Base-by-base conservation (phyloP, 352 stramenopile genomes). In the Phytophthora melonis region DNA sequence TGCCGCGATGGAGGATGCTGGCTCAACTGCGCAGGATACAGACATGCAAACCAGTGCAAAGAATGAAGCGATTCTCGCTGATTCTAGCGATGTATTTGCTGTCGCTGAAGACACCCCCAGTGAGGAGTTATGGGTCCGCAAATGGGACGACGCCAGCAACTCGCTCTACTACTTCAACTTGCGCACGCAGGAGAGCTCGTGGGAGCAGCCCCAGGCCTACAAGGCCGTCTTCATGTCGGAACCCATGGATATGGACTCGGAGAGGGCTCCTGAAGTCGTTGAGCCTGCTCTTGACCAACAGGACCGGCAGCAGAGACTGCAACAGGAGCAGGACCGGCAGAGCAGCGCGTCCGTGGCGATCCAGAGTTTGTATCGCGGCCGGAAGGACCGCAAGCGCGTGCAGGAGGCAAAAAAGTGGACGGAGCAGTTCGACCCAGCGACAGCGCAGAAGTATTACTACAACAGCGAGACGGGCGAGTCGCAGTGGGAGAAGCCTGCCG, bases 401-500 rank as follows among this genome's bases (percentile, higher is more conserved):
- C 41, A 69, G 21, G 64, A 67, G 32, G 78, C 64, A 14, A 55
- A 61, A 1, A 70, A 86, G 27, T 93, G 83, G 85, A 68, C 85
- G 16, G 66, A 82, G 62, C 82, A 89, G 36, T 87, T 84, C 52
- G 83, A 91, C 23, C 82, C 78, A 13, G 34, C 59, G 3, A 77
- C 71, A 0, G 50, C 52, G 21, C 69, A 69, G 2, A 64, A 68
- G 16, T 93, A 91, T 59, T 93, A 84, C 66, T 88, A 91, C 74
- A 82, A 90, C 59, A 67, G 68, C 9, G 54, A 66, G 21, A 87
- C 78, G 9, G 68, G 69, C 2, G 70, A 70, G 36, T 72, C 72
- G 3, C 81, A 87, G 54, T 91, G 83, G 80, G 80, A 88, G 30
- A 73, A 72, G 10, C 82, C 82, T 16, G 52, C 19, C 0, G 73